phyloP scores from a whole-genome alignment of 2,329 filamentous ascomycete species.

The Curvularia verruculosa region DNA sequence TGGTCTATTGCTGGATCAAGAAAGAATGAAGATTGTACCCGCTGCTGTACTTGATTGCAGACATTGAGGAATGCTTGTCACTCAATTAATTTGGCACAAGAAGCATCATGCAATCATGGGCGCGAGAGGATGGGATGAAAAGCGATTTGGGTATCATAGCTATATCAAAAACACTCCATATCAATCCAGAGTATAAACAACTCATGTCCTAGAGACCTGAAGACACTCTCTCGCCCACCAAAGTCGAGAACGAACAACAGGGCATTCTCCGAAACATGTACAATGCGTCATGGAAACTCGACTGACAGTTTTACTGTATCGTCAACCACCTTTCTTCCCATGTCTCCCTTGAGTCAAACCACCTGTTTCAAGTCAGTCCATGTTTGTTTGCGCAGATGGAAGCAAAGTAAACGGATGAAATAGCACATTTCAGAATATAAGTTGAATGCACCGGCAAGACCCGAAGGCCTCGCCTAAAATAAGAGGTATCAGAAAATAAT shows the following conservation, averaged over 20 bases:
- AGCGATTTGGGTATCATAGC: neutral
- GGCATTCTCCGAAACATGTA: slow-evolving; percentile 31
- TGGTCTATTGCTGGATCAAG: too few relatives aligned
- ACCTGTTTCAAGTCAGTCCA: slow-evolving; percentile 18
- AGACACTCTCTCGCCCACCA: neutral
- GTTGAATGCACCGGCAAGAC: slow-evolving; percentile 45
- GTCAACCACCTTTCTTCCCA: too few relatives aligned
- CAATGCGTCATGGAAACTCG: neutral
- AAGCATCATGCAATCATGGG: neutral
- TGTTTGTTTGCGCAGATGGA: slow-evolving; percentile 3
- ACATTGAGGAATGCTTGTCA: slow-evolving; percentile 11
- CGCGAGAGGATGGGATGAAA: neutral
- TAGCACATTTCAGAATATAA: slow-evolving; percentile 43
- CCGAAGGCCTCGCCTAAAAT: slow-evolving; percentile 47
- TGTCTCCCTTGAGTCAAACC: neutral
- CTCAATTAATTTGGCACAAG: slow-evolving; percentile 13
- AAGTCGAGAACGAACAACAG: neutral
- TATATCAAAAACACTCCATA: slow-evolving; percentile 2
- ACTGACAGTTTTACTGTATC: neutral
- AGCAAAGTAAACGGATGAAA: slow-evolving; percentile 5
- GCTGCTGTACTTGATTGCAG: slow-evolving; percentile 30
- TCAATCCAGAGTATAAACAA: neutral
- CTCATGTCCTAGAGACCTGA: neutral
- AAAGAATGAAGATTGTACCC: slow-evolving; percentile 18
- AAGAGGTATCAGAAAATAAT: slow-evolving; percentile 86